Percentiles rank a stretch among this genome's conserved stretches.
Conservation (phyloP, 345 rosid genomes). For the Citrus sp. region DNA sequence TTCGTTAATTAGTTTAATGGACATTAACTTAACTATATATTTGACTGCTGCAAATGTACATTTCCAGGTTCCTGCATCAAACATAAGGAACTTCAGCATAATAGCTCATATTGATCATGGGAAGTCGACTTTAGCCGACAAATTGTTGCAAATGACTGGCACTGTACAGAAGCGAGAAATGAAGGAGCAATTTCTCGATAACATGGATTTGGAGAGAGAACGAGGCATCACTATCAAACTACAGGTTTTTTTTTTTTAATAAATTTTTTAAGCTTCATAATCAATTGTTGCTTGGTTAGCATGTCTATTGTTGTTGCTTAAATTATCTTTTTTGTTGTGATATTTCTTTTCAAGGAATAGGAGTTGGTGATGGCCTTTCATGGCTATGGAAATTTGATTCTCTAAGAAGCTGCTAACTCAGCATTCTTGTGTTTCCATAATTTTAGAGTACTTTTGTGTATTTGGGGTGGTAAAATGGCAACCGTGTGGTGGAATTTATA, state of each 20-base stretch:
- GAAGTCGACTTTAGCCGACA: constrained; percentile 92
- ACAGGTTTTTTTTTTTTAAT: constrained; percentile 37
- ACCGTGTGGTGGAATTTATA: too few relatives aligned
- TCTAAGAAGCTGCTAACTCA: background rate
- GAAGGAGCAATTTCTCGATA: constrained; percentile 98
- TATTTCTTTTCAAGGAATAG: background rate
- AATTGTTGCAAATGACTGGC: constrained; percentile 89
- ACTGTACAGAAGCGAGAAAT: constrained; percentile 90
- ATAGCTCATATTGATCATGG: constrained; percentile 99
- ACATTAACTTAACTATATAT: background rate
- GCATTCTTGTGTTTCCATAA: background rate
- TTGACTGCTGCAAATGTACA: background rate
- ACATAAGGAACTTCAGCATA: constrained; percentile 80
- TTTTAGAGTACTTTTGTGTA: background rate
- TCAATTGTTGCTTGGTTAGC: background rate
- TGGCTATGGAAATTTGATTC: background rate
- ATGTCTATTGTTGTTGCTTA: background rate
- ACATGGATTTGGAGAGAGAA: constrained; percentile 98
- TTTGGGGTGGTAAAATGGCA: background rate
- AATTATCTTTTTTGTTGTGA: background rate
- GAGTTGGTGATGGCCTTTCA: background rate
- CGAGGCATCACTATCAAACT: constrained; percentile 97
- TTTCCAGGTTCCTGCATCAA: constrained; percentile 63
- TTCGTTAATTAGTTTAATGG: background rate
- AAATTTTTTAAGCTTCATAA: too few relatives aligned